Evolutionary conservation across 768 basidiomycete species (phyloP).

Genomic region (Albatrellus ellisii): DNA sequence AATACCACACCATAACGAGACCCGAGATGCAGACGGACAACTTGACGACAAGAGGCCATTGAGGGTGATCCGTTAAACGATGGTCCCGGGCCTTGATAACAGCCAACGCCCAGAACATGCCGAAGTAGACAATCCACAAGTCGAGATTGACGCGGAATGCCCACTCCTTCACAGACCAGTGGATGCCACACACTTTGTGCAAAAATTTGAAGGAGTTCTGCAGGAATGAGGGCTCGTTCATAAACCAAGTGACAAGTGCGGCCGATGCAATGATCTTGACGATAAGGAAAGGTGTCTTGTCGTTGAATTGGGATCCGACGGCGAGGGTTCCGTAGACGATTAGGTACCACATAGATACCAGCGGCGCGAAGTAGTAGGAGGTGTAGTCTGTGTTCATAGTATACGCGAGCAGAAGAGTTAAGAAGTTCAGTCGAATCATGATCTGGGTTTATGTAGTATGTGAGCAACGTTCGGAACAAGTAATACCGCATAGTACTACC

Average conservation of each 20-base stretch:
- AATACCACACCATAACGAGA: conserved; percentile 59
- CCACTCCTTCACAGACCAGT: conserved; percentile 84
- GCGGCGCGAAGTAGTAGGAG: conserved; percentile 82
- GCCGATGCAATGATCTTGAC: conserved; percentile 60
- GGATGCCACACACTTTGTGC: conserved; percentile 52
- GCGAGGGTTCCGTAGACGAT: conserved; percentile 75
- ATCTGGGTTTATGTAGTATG: conserved; percentile 27
- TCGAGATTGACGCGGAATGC: conserved; percentile 81
- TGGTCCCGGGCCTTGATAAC: conserved; percentile 66
- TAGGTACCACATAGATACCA: conserved; percentile 85
- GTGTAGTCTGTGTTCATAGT: conserved; percentile 89
- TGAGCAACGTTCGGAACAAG: conserved; percentile 4
- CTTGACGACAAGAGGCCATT: conserved; percentile 47
- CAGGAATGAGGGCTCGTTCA: conserved; percentile 49
- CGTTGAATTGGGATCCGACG: conserved; percentile 62
- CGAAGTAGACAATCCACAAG: conserved; percentile 78
- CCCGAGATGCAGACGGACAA: conserved; percentile 34
- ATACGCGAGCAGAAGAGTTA: conserved; percentile 75
- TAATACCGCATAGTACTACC: conserved; percentile 12
- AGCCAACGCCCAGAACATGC: conserved; percentile 67
- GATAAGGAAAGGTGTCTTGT: conserved; percentile 49
- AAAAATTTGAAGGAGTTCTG: conserved; percentile 51
- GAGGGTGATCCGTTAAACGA: conserved; percentile 52
- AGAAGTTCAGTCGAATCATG: conserved; percentile 70
- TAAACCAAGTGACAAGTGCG: conserved; percentile 47